phyloP scores from a whole-genome alignment of 257 asterid species.

The Misopates orontium region DNA sequence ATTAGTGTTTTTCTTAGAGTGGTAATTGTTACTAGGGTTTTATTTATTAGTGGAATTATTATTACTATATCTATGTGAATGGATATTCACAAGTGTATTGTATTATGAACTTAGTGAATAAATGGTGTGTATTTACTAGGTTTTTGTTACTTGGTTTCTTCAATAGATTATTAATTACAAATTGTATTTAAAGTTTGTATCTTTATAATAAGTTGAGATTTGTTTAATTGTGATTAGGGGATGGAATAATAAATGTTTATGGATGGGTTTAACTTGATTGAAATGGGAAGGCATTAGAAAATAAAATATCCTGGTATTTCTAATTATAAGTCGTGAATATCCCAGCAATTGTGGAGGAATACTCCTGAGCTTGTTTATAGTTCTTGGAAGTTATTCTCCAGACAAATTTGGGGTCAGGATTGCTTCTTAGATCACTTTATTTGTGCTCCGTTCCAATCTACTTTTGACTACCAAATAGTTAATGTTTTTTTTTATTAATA shows the following conservation, averaged over 20 bases:
- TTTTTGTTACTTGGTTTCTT: too few species aligned
- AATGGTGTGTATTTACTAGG: too few species aligned
- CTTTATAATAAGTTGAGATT: too few species aligned
- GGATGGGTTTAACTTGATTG: too few species aligned
- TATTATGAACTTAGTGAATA: too few species aligned
- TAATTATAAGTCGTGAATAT: constrained; percentile 36
- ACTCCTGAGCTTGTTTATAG: constrained; percentile 39
- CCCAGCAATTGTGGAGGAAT: constrained; percentile 51
- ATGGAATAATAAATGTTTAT: too few species aligned
- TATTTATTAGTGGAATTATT: neutral
- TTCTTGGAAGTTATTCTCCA: constrained; percentile 28
- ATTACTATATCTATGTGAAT: too few species aligned
- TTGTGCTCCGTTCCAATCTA: constrained; percentile 37
- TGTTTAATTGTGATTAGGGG: too few species aligned
- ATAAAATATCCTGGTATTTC: neutral
- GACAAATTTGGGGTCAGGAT: constrained; percentile 36
- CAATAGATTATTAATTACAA: too few species aligned
- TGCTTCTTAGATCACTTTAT: constrained; percentile 37
- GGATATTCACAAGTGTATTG: too few species aligned
- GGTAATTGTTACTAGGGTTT: neutral
- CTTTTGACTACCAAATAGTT: constrained; percentile 40
- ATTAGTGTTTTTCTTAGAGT: constrained; percentile 16
- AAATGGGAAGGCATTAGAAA: too few species aligned
- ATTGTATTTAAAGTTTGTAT: too few species aligned
- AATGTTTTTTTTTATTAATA: neutral